Evolutionary conservation across 2,329 filamentous ascomycete species (phyloP), one percentile per base, ranked within the genome.

Genomic region (Exophiala sp.): DNA sequence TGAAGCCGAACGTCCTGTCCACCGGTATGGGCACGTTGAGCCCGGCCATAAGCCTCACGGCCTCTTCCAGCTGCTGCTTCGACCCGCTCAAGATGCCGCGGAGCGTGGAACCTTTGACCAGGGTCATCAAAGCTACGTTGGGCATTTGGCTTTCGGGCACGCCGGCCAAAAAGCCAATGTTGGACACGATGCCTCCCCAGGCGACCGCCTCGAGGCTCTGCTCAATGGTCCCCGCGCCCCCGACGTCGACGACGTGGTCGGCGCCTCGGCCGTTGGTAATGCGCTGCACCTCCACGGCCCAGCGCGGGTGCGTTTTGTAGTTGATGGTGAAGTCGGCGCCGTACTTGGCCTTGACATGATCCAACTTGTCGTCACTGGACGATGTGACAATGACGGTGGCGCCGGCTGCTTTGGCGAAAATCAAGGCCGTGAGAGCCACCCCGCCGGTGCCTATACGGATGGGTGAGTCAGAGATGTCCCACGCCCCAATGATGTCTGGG

Each of bases 11-110:
- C 0, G 65, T 57, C 1, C 50, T 61, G 53, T 72, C 67, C 24
- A 73, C 64, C 11, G 71, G 65, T 1, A 68, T 66, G 3, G 57
- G 57, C 21, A 70, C 60, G 39, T 59, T 50, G 6, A 64, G 61
- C 45, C 51, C 55, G 46, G 67, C 65, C 49, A 82, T 76, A 0
- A 77, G 75, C 30, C 40, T 29, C 3, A 52, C 41, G 60, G 66
- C 64, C 48, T 69, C 67, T 54, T 70, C 66, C 23, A 70, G 76
- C 35, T 74, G 68, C 55, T 80, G 77, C 55, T 73, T 74, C 0
- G 82, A 80, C 0, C 82, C 83, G 62, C 83, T 83, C 27, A 84
- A 60, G 8, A 85, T 76, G 0, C 82, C 76, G 61, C 76, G 78
- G 7, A 79, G 61, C 1, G 74, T 78, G 0, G 77, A 73, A 24